These are phyloP conservation scores for Acanthamoeba lugdunensis DNA, from an alignment of 208 protist species.

Conservation along the genomic window DNA sequence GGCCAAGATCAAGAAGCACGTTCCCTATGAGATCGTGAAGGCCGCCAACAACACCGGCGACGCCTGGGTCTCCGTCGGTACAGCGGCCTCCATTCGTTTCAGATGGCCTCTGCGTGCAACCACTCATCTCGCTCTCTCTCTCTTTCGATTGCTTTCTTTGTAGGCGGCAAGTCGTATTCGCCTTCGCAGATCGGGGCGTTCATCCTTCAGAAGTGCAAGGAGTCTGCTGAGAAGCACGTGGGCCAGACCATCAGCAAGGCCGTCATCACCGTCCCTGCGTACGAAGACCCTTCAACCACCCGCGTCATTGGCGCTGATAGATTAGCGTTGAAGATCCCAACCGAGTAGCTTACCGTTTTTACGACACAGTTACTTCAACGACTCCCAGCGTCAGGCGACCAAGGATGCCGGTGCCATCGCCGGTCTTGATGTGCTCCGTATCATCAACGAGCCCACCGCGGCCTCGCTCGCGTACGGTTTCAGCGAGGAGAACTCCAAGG, in stretches of 20 bases:
- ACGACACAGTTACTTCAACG: constrained; percentile 88
- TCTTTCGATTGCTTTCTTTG: not conserved
- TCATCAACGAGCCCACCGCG: constrained; percentile 90
- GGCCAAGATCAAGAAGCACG: constrained; percentile 86
- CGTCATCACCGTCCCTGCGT: constrained; percentile 90
- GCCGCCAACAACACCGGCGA: constrained; percentile 88
- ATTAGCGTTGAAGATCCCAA: not conserved
- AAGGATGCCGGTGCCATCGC: constrained; percentile 90
- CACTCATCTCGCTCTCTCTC: constrained; percentile 86
- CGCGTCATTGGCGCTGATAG: not conserved
- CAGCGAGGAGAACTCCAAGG: constrained; percentile 84
- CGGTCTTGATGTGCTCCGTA: constrained; percentile 87
- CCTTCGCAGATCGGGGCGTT: constrained; percentile 87
- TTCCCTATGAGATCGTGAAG: constrained; percentile 96
- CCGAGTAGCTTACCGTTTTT: not conserved
- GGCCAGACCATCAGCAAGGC: constrained; percentile 82
- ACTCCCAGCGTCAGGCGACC: constrained; percentile 93
- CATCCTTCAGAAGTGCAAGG: constrained; percentile 91
- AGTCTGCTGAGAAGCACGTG: constrained; percentile 81
- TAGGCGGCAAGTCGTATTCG: constrained; percentile 75
- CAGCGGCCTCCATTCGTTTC: not conserved
- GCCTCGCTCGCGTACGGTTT: constrained; percentile 88
- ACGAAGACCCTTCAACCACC: not conserved
- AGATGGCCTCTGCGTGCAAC: not conserved
- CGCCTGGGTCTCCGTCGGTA: not conserved